A percentile compares a stretch with the other conserved stretches of the same genome.
These are phyloP conservation scores for Neurospora sp. DNA, from an alignment of 495 filamentous ascomycete species.

Conservation along the genomic window DNA sequence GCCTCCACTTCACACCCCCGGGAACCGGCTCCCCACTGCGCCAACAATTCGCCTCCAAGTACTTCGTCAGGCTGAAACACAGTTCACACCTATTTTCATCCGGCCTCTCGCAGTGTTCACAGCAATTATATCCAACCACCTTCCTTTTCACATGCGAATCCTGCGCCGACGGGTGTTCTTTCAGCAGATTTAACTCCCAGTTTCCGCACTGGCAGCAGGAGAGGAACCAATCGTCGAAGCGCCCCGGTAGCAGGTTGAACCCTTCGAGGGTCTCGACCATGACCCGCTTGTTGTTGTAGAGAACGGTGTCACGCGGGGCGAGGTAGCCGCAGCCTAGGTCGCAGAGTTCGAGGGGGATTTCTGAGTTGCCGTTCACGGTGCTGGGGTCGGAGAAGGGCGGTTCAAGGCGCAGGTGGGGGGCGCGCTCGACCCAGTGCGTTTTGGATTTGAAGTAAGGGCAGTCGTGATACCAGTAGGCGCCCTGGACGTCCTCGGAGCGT, in stretches of 20 bases:
- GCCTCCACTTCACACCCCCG: background rate
- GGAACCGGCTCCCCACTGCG: background rate
- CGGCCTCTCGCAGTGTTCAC: background rate
- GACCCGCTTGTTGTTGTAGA: background rate
- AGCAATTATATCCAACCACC: background rate
- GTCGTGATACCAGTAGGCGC: background rate
- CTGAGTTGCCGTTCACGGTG: no score
- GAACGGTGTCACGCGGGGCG: background rate
- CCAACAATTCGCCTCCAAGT: background rate
- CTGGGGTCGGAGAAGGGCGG: background rate
- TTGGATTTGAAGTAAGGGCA: background rate
- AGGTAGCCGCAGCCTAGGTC: background rate
- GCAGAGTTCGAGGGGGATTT: background rate
- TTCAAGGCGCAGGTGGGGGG: background rate
- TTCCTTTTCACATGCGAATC: background rate
- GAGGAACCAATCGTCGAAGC: background rate
- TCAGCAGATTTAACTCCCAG: background rate
- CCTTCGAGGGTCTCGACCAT: background rate
- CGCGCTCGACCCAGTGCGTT: background rate
- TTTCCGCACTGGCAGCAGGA: background rate
- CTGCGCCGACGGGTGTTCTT: background rate
- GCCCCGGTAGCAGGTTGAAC: background rate
- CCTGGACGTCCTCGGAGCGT: background rate
- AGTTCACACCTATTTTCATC: background rate
- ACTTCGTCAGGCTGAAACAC: background rate